Conservation (phyloP, 345 rosid genomes). For the Hibiscus mutabilis region DNA sequence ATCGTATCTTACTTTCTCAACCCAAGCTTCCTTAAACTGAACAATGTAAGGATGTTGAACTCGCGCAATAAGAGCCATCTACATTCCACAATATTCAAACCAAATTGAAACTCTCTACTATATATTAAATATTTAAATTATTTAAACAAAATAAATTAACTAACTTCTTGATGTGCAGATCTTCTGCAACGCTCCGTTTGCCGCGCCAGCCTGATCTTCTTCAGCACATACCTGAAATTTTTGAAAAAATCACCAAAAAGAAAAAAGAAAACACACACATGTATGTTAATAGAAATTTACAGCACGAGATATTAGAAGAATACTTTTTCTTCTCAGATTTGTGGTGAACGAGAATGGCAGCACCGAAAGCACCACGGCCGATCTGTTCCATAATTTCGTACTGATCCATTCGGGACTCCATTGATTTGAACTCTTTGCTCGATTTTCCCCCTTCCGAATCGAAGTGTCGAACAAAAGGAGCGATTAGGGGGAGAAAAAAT, state of each 20-base stretch:
- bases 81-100: no score
- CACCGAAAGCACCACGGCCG: conserved; percentile 98
- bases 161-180: conserved; percentile 98
- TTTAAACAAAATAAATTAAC: conserved; percentile 4
- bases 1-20: conserved; percentile 28
- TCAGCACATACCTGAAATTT: conserved; percentile 23
- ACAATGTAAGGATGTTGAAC: no score
- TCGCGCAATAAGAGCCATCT: no score
- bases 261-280: not conserved
- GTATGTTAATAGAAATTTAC: no score
- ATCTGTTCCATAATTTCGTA: conserved; percentile 5
- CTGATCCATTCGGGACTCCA: no score
- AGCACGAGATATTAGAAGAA: not conserved
- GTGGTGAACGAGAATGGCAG: conserved; percentile 92
- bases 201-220: no score
- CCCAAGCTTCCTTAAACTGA: no score
- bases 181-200: conserved; percentile 20
- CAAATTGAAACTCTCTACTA: not conserved
- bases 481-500: not conserved
- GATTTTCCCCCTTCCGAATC: no score
- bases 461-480: no score
- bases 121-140: not conserved
- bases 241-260: conserved; percentile 1
- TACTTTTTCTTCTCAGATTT: conserved; percentile 91
- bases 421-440: no score